Evolutionary conservation across 129 eudicot species (phyloP), one percentile per base, ranked within the genome.

Genomic region (Helianthus tuberosus): DNA sequence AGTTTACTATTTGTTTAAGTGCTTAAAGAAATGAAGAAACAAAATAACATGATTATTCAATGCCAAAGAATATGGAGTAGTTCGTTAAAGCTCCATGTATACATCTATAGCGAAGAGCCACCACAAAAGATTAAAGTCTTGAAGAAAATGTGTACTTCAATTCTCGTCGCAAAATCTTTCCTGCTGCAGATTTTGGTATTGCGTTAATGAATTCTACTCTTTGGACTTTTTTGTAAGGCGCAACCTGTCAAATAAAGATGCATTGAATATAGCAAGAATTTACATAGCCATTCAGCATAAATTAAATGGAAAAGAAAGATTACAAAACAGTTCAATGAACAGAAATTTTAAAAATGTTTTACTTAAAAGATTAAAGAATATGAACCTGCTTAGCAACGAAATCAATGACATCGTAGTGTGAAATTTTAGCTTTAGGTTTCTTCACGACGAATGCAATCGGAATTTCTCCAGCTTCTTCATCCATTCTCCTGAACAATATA

Each of bases 401-500:
- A 54, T 85, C 71, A 38, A 89, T 79, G 10, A 89, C 65, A 8
- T 63, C 86, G 39, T 81, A 72, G 51, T 69, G 63, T 1, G 91
- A 75, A 20, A 89, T 68, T 39, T 59, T 58, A 25, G 86, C 82
- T 68, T 85, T 85, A 1, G 76, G 74, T 48, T 62, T 86, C 51
- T 17, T 83, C 14, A 85, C 91, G 5, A 89, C 85, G 72, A 83
- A 92, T 52, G 97, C 96, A 71, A 86, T 80, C 0, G 97, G 97
- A 29, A 92, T 54, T 69, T 92, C 97, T 54, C 97, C 96, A 41
- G 96, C 88, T 69, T 81, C 85, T 77, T 89, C 96, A 76, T 92
- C 97, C 38, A 27, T 68, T 8, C 60, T 87, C 35, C 97, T 92
- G 77, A 64, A 79, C 4, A 48, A 60, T 59, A 60, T 32, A 32